A percentile compares a stretch with the other conserved stretches of the same genome.
Conservation (phyloP, 441 rosid genomes). For the Aquilaria agallochum region DNA sequence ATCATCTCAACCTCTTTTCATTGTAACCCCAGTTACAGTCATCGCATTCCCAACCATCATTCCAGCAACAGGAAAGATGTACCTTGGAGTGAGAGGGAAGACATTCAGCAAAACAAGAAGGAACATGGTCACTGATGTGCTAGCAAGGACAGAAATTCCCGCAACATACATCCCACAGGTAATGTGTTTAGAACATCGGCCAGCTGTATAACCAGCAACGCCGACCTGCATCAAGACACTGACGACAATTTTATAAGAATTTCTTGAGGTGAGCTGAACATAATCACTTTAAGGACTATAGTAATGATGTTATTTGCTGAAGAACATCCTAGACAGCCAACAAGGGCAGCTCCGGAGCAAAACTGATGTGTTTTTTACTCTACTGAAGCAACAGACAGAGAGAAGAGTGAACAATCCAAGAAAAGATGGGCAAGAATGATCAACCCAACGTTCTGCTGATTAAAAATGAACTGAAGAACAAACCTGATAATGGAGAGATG, state of each 20-base stretch:
- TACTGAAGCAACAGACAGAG: neutral
- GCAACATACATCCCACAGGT: conserved; percentile 72
- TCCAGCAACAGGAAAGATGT: too few species aligned
- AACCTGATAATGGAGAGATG: conserved; percentile 85
- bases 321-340: too few species aligned
- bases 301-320: neutral
- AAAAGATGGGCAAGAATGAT: conserved; percentile 78
- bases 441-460: conserved; percentile 43
- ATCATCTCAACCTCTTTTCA: conserved; percentile 88
- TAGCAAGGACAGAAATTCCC: conserved; percentile 63
- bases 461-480: conserved; percentile 80
- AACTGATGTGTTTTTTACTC: too few species aligned
- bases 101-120: too few species aligned
- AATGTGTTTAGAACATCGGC: conserved; percentile 76
- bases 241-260: too few species aligned
- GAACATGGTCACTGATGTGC: conserved; percentile 47
- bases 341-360: too few species aligned
- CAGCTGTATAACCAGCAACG: conserved; percentile 85
- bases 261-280: too few species aligned
- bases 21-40: conserved; percentile 45
- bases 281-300: neutral
- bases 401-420: conserved; percentile 40
- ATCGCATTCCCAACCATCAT: too few species aligned
- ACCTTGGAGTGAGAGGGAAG: too few species aligned
- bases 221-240: conserved; percentile 35